Evolutionary conservation across 2,329 filamentous ascomycete genomes (phyloP).

Genomic region (Karstenula rhodostoma): DNA sequence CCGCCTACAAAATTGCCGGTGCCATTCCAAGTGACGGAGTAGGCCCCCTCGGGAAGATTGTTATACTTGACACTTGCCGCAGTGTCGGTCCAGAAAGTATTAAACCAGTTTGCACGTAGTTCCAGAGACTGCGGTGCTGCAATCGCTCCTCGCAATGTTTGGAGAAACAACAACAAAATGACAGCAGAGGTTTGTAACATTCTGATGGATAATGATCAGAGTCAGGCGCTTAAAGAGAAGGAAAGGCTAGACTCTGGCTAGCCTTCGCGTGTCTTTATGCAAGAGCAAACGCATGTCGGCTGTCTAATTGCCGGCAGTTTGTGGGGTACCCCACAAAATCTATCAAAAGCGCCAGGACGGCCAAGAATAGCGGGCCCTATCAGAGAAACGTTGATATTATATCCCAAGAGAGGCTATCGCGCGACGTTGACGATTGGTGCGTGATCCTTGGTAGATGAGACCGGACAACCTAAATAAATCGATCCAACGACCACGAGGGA

Average conservation of each 20-base stretch:
- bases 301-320: conserved; percentile 1
- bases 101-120: neutral
- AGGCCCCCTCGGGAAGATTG: neutral
- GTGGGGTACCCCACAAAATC: neutral
- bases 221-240: neutral
- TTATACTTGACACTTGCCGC: neutral
- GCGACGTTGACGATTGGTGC: neutral
- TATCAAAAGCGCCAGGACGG: neutral
- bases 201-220: neutral
- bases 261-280: neutral
- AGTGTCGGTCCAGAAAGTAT: conserved; percentile 2
- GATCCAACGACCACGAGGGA: neutral
- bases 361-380: neutral
- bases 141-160: neutral
- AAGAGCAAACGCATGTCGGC: neutral
- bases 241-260: neutral
- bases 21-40: conserved; percentile 4
- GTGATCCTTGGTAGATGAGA: neutral
- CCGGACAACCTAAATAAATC: neutral
- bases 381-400: neutral
- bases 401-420: neutral
- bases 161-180: neutral
- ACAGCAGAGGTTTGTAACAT: neutral
- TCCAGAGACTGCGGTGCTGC: neutral
- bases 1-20: conserved; percentile 5